Base-by-base conservation (phyloP, 805 yeast species). In the Yamadazyma paraphyllophila region DNA sequence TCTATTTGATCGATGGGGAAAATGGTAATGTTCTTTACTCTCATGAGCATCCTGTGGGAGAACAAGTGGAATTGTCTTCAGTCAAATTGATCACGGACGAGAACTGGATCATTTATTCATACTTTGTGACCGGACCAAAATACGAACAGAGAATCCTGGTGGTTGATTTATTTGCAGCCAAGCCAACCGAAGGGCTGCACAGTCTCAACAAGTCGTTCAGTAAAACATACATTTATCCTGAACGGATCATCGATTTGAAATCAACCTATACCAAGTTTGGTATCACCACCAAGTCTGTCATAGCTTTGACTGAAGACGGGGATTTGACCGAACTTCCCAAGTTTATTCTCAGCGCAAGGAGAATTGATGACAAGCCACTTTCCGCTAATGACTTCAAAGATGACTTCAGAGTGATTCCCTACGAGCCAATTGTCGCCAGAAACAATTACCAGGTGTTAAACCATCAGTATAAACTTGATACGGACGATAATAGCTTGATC, bases 41-140 rank as follows among this genome's bases (percentile, higher is more conserved):
- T 2, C 58, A 59, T 5, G 80, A 77, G 45, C 71, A 66, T 25
- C 66, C 62, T 16, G 59, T 64, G 3, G 74, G 71, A 5, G 71
- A 69, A 20, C 58, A 72, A 8, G 59, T 74, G 3, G 71, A 71
- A 9, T 62, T 63, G 8, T 65, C 41, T 1, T 66, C 76, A 1
- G 60, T 88, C 25, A 66, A 74, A 16, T 55, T 88, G 24, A 71
- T 81, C 1, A 77, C 81, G 62, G 94, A 89, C 40, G 98, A 92
- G 59, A 81, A 91, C 64, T 92, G 94, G 87, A 69, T 89, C 13
- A 73, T 88, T 9, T 84, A 86, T 58, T 70, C 91, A 0, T 83
- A 80, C 55, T 78, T 74, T 57, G 75, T 82, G 45, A 57, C 59
- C 1, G 60, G 60, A 2, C 83, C 83, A 9, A 60, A 71, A 15